Evolutionary conservation across 83 land plant species (phyloP), one percentile per base, ranked within the genome.

Genomic region (Thuja plicata): DNA sequence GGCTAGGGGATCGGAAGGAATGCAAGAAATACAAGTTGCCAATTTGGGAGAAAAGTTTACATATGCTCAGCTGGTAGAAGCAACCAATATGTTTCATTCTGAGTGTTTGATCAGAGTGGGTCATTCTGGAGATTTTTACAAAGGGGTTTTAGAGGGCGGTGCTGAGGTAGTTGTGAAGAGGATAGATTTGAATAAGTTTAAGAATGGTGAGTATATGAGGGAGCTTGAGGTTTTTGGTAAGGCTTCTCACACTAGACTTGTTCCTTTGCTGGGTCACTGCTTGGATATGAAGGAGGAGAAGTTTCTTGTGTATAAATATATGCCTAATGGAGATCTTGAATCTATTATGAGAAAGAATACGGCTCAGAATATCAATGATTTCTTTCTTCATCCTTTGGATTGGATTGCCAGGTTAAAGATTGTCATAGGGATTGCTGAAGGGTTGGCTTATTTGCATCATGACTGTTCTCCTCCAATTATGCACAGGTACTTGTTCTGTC

Each of bases 321-420:
- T 91, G 92, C 92, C 92, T n/a, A 86, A 87, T 76, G 92, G 92
- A 1, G 92, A 91, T 55, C 91, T 91, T 50, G 91, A 85, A 34
- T 86, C 92, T 37, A 50, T 91, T 32, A 87, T 90, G 35, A 82
- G n/a, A 15, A 88, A 77, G 76, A 86, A 86, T 17, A 70, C 27
- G 9, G 45, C 38, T 8, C 84, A 85, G 30, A 66, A 48, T n/a
- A 17, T 3, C 3, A 60, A 21, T 8, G 35, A 89, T 13, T 71
- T 86, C 5, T 19, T 43, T 85, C 35, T 43, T 27, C 90, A 83
- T 37, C 87, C 92, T 66, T 55, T 91, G 46, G 92, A 91, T 76
- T 91, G 92, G 92, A 91, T 91, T 43, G 91, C 92, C 17, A 83
- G 92, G 81, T 80, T 91, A 0, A 91, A 91, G 84, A 91, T 91